Base-by-base conservation (phyloP, 1,284 basidiomycete species). In the Sanghuangporus baumii region DNA sequence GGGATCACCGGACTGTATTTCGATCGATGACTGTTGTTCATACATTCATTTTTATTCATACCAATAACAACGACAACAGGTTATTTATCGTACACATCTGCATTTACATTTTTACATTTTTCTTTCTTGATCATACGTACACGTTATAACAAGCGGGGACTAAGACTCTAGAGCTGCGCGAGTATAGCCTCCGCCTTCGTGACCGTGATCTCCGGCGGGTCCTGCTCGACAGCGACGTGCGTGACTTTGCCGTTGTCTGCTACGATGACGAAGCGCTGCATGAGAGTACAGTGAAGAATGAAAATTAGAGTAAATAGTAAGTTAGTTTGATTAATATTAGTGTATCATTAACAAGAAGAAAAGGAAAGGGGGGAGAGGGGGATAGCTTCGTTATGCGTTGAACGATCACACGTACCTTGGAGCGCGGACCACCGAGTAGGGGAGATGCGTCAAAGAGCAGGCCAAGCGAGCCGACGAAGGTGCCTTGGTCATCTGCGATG, bases 401-500 rank as follows among this genome's bases (percentile, higher is more conserved):
- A 11, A 37, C n/a, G 18, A 51, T 20, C 12, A 7, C 12, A 38
- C 61, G 54, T 63, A 87, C 88, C 82, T 89, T 86, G 46, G 88
- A 78, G 60, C 89, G 86, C 11, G 81, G 81, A 14, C 78, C 80
- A 52, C 89, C 89, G 31, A 93, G 80, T 34, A 84, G 69, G 2
- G 75, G 73, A 6, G 81, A 78, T 1, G 85, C 87, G 68, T 91
- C 88, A 66, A 89, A 84, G 59, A 85, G 70, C 62, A 91, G 76
- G 6, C 89, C 89, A 46, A 88, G 72, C 2, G 81, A 76, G 12
- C 80, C 75, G 37, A 80, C 76, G 70, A 89, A 85, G 3, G 79
- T 73, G 46, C 79, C 87, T 59, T 78, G 76, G 71, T 91, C 88
- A 69, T 93, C 89, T 18, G 86, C 84, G 67, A 88, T 81, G 74